Conservation (phyloP, 192 early-diverging fungal genomes). For the Rhizophlyctis rosea region DNA sequence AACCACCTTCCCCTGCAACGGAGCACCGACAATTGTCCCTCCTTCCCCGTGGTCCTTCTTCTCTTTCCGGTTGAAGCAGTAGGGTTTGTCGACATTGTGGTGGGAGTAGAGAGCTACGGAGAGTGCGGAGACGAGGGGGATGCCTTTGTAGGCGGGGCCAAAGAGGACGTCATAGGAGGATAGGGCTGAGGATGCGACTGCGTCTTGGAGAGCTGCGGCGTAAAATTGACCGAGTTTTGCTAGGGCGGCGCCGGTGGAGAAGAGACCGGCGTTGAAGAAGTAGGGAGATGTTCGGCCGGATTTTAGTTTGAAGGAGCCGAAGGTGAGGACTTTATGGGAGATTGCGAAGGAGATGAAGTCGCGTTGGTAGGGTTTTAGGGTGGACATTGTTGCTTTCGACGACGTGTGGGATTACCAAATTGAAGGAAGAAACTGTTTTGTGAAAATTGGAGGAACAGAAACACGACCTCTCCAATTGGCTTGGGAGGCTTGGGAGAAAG, state of each 20-base stretch:
- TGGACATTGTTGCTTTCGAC: neutral
- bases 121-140: slow-evolving; percentile 84
- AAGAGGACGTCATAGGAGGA: slow-evolving; percentile 80
- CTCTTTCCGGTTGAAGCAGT: slow-evolving; percentile 97
- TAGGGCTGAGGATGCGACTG: slow-evolving; percentile 50
- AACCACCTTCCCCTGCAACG: slow-evolving; percentile 67
- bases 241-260: slow-evolving; percentile 85
- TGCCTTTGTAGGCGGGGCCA: slow-evolving; percentile 99
- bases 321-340: slow-evolving; percentile 76
- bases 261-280: slow-evolving; percentile 97
- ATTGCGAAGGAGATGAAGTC: slow-evolving; percentile 94
- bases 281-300: slow-evolving; percentile 94
- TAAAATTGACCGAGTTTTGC: slow-evolving; percentile 84
- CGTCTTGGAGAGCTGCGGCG: slow-evolving; percentile 78
- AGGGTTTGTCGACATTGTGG: slow-evolving; percentile 66
- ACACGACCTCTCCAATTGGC: too few relatives aligned
- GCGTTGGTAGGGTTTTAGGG: slow-evolving; percentile 68
- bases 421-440: too few relatives aligned
- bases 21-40: slow-evolving; percentile 88
- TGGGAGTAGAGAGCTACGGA: slow-evolving; percentile 72
- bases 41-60: slow-evolving; percentile 99
- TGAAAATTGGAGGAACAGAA: too few relatives aligned
- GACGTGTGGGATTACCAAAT: too few relatives aligned
- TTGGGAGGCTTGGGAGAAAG: too few relatives aligned
- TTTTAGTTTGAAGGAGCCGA: slow-evolving; percentile 91